Base-by-base conservation (phyloP, 352 stramenopile genomes). In the Phytophthora tentaculata region DNA sequence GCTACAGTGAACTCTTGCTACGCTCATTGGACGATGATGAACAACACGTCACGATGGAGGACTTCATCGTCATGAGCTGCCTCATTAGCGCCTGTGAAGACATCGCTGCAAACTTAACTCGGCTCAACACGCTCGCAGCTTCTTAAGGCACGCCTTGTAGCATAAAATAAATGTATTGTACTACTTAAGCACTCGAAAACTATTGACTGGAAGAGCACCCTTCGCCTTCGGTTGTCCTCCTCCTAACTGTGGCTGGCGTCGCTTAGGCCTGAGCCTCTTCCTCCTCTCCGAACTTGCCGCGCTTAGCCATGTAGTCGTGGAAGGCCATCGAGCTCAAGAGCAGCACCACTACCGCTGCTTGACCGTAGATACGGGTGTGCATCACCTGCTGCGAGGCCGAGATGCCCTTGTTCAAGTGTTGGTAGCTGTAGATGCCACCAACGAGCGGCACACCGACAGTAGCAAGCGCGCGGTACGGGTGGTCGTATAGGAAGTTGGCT, bases 361-460 rank as follows among this genome's bases (percentile, higher is more conserved):
- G 85, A 24, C 83, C 83, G 79, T 93, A 93, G 55, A 93, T 88
- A 53, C 85, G 83, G 28, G 85, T 87, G 74, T 91, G 77, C 85
- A 93, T 93, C 64, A 93, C 78, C 77, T 91, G 77, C 66, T 93
- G 85, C 62, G 85, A 91, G n/a, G 64, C 53, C 56, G 77, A 73
- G 63, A 93, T 86, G 55, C 72, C 73, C 69, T 68, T 79, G 76
- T 93, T 91, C 52, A 81, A 74, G 62, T 70, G 68, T 69, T 93
- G 85, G 58, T 76, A 83, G 24, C 70, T 67, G 69, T 77, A 91
- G 63, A 93, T 93, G 48, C 79, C 63, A 14, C 81, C 83, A 0
- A 93, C 85, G 3, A 91, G 69, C 24, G 84, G 84, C 16, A 77
- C 72, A 47, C 82, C 83, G 5, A 87, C 69, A 1, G 62, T 61